A percentile compares a stretch with the other conserved stretches of the same genome.
These are phyloP conservation scores for Apiospora koreana DNA, from an alignment of 2,329 filamentous ascomycete genomes.

Conservation along the genomic window DNA sequence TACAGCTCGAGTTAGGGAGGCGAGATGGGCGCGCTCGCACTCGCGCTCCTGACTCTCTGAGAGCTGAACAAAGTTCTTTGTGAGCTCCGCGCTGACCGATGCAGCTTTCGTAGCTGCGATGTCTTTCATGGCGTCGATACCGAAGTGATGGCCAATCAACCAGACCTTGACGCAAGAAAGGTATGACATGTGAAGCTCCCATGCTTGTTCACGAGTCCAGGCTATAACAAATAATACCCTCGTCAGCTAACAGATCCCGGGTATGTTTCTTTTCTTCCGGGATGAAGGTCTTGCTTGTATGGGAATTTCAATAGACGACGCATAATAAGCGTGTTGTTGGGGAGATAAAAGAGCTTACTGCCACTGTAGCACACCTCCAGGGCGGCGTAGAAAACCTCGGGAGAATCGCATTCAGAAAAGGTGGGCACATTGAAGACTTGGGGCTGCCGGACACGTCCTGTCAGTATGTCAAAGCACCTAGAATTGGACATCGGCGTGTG, in stretches of 20 bases:
- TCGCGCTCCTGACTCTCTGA: not conserved
- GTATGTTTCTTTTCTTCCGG: not conserved
- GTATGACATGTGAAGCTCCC: slow-evolving; percentile 2
- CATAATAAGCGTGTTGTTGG: not conserved
- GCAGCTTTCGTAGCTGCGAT: not conserved
- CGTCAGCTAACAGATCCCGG: not conserved
- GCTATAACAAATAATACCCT: not conserved
- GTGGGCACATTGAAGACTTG: not conserved
- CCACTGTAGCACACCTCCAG: slow-evolving; percentile 6
- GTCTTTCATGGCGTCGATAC: slow-evolving; percentile 4
- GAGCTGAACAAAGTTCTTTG: not conserved
- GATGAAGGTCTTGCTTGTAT: not conserved
- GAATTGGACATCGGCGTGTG: not conserved
- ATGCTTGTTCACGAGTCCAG: not conserved
- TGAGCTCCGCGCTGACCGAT: not conserved
- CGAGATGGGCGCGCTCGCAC: not conserved
- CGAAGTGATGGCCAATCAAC: slow-evolving; percentile 4
- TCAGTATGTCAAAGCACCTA: not conserved
- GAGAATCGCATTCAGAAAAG: not conserved
- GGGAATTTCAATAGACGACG: not conserved
- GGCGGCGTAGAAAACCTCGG: slow-evolving; percentile 1
- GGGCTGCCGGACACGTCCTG: not conserved
- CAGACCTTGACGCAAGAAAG: slow-evolving; percentile 8
- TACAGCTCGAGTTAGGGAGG: not conserved
- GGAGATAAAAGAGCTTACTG: not conserved